These are phyloP conservation scores for Penicillium tannophilum DNA, from an alignment of 495 filamentous ascomycete species.

Conservation along the genomic window DNA sequence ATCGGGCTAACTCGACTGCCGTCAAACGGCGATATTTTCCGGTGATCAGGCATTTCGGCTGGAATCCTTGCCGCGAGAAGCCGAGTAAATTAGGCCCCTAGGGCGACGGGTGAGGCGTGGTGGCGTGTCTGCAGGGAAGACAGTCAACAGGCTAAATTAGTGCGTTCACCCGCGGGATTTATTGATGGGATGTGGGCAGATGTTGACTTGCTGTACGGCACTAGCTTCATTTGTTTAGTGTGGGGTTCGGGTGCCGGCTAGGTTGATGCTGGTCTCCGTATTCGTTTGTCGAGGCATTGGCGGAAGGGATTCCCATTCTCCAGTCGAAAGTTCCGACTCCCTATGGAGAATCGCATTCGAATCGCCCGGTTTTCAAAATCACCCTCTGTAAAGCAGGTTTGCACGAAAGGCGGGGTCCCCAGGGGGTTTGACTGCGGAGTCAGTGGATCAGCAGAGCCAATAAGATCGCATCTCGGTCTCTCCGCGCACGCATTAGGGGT, in stretches of 20 bases:
- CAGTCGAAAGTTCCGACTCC: too few relatives aligned
- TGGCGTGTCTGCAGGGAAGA: not conserved
- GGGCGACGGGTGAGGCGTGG: constrained; percentile 5
- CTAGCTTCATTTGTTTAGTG: not conserved
- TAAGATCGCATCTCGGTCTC: not conserved
- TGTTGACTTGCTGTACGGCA: not conserved
- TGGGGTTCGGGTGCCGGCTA: not conserved
- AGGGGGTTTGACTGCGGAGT: constrained; percentile 8
- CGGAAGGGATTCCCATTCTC: too few relatives aligned
- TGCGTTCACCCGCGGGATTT: constrained; percentile 6
- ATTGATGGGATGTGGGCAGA: not conserved
- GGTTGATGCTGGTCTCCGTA: not conserved
- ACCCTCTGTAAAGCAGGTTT: not conserved
- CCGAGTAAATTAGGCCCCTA: not conserved
- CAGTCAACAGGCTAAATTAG: constrained; percentile 17
- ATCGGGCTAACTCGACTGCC: not conserved
- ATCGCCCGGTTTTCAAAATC: too few relatives aligned
- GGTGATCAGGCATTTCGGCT: not conserved
- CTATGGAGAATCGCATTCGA: too few relatives aligned
- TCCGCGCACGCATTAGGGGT: not conserved
- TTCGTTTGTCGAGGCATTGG: too few relatives aligned
- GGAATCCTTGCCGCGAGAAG: not conserved
- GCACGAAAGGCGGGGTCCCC: constrained; percentile 14
- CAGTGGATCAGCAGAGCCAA: constrained; percentile 3
- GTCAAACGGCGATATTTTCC: not conserved